phyloP scores from a whole-genome alignment of 129 eudicot genomes.

The Chrysanthemum seticuspe region DNA sequence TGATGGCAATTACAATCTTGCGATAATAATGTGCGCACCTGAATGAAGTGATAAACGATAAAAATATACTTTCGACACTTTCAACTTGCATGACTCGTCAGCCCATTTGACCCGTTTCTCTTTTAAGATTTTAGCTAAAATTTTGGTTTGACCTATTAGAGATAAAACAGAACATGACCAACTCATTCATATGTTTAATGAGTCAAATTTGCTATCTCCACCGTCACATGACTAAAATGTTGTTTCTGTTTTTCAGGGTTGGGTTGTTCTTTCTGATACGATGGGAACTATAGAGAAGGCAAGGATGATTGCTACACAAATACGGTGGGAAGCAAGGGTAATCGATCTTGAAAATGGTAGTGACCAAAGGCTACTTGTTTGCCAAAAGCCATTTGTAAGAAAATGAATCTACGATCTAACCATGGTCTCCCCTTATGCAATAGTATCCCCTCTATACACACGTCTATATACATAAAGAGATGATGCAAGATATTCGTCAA shows the following conservation, averaged over 20 bases:
- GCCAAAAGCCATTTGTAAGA: conserved; percentile 90
- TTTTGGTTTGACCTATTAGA: not conserved
- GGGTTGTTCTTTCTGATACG: conserved; percentile 80
- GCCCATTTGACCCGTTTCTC: too few species aligned
- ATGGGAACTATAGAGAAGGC: conserved; percentile 68
- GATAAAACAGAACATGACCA: not conserved
- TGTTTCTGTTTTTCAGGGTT: conserved; percentile 52
- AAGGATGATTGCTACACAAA: conserved; percentile 68
- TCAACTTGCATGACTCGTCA: not conserved
- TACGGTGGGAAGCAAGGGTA: conserved; percentile 96
- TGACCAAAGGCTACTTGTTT: conserved; percentile 77
- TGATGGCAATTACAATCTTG: too few species aligned
- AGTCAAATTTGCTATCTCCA: not conserved
- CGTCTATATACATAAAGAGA: conserved; percentile 13
- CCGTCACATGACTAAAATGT: not conserved
- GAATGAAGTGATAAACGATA: not conserved
- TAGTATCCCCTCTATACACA: conserved; percentile 18
- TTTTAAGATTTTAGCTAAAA: too few species aligned
- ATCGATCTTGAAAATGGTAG: conserved; percentile 88
- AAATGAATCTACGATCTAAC: conserved; percentile 46
- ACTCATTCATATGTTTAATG: not conserved
- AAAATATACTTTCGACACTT: not conserved
- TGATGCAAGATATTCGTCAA: not conserved
- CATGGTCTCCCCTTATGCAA: not conserved
- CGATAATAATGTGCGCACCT: too few species aligned